These are phyloP conservation scores for Fusarium sp. DNA, from an alignment of 2,329 filamentous ascomycete species.

Conservation along the genomic window DNA sequence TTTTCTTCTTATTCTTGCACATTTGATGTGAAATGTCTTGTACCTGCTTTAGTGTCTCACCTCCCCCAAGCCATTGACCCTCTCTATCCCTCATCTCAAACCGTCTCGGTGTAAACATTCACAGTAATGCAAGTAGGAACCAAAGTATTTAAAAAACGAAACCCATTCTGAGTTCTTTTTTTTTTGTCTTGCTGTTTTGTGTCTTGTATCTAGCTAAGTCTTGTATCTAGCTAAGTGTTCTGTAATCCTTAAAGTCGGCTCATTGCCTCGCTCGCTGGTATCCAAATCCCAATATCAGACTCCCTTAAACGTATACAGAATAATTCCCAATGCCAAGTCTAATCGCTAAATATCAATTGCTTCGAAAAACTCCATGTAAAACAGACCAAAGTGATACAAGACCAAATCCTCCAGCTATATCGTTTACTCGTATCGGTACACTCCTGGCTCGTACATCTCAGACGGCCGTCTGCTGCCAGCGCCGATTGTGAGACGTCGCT, in stretches of 20 bases:
- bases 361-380: slow-evolving; percentile 16
- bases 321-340: slow-evolving; percentile 7
- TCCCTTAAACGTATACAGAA: slow-evolving; percentile 3
- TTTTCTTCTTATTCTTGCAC: background rate
- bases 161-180: slow-evolving; percentile 27
- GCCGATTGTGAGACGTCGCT: slow-evolving; percentile 50
- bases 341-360: slow-evolving; percentile 27
- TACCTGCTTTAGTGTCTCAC: slow-evolving; percentile 31
- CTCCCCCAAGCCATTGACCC: background rate
- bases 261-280: slow-evolving; percentile 18
- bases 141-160: slow-evolving; percentile 16
- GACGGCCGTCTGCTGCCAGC: slow-evolving; percentile 49
- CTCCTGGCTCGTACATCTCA: slow-evolving; percentile 51
- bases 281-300: slow-evolving; percentile 15
- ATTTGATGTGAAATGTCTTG: background rate
- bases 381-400: slow-evolving; percentile 35
- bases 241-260: slow-evolving; percentile 26
- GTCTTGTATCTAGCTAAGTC: slow-evolving; percentile 31
- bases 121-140: background rate
- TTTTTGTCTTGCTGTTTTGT: slow-evolving; percentile 28
- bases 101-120: background rate
- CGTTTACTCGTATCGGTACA: slow-evolving; percentile 53
- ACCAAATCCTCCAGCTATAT: slow-evolving; percentile 12
- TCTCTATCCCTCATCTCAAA: background rate
- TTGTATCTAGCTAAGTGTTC: slow-evolving; percentile 31